Evolutionary conservation across 78 protist genomes (phyloP), one percentile per base, ranked within the genome.

Genomic region (Polysphondylium violaceum): DNA sequence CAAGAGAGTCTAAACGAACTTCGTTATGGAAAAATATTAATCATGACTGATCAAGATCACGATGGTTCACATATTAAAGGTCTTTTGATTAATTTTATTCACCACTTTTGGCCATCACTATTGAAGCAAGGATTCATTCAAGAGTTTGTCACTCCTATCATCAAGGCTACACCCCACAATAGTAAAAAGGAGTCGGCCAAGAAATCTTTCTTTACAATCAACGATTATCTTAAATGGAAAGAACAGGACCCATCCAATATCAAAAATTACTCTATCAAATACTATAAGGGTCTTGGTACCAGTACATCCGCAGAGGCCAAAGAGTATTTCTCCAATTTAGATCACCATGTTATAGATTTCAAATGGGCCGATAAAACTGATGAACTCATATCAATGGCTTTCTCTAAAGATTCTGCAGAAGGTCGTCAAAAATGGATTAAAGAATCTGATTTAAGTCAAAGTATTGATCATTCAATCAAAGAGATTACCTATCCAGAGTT

Each of bases 51-150:
- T 86, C 98, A 97, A 93, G 99, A 99, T 81, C 97, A 95, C 67
- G 99, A 99, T 76, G 99, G 99, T 16, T 97, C 99, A 33, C 99
- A 99, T 98, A 99, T 99, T 88, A 99, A 99, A 90, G 99, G 99
- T 8, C 95, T 99, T 1, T 51, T 99, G 14, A 96, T 99, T 83
- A 99, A 99, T 94, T 88, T 98, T 35, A 19, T 99, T 31, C 99
- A 99, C 71, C 63, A 44, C 55, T 95, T 95, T 72, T 99, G 99
- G 99, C 99, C 99, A 25, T 59, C 94, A 1, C 89, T 99, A 27
- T 77, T 98, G 40, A 73, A 85, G n/a, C 89, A 63, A 19, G 97
- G 97, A 40, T 99, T 99, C 77, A 38, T 99, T 33, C 85, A 56
- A 31, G 99, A 98, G 88, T 99, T 99, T 68, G 68, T 98, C 27